Percentiles rank a stretch among this genome's conserved stretches.
These are phyloP conservation scores for Angophora floribunda DNA, from an alignment of 345 rosid species.

Conservation along the genomic window DNA sequence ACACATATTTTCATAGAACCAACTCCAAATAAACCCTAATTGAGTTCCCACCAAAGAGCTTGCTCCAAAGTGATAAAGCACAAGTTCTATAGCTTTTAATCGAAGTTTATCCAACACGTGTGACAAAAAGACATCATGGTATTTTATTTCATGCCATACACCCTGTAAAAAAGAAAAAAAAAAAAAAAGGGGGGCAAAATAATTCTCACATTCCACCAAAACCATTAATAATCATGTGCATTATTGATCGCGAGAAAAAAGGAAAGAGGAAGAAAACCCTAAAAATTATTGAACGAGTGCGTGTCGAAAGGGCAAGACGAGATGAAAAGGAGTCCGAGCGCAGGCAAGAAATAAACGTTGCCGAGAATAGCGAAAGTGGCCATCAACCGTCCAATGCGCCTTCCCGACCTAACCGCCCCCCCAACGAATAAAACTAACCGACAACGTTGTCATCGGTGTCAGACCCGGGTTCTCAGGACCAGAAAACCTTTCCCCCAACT, in stretches of 20 bases:
- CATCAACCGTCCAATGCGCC: neutral
- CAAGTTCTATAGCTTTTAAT: neutral
- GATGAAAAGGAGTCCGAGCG: neutral
- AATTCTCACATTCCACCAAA: neutral
- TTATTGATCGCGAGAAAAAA: neutral
- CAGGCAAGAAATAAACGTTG: neutral
- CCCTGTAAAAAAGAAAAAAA: neutral
- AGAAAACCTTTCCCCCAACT: neutral
- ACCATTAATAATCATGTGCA: neutral
- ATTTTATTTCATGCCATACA: neutral
- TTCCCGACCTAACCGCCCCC: neutral
- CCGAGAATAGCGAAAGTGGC: neutral
- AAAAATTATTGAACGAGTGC: neutral
- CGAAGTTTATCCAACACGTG: neutral
- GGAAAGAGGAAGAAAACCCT: neutral
- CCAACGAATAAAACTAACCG: conserved; percentile 5
- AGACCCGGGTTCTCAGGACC: neutral
- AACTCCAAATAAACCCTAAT: neutral
- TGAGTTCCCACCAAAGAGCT: neutral
- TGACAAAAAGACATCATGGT: rapidly evolving
- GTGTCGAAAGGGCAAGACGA: neutral
- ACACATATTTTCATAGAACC: neutral
- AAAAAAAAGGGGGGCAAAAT: neutral
- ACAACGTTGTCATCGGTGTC: neutral
- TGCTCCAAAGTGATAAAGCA: neutral